Conservation (phyloP, 306 rosid species). For the Erythrophleum fordii region DNA sequence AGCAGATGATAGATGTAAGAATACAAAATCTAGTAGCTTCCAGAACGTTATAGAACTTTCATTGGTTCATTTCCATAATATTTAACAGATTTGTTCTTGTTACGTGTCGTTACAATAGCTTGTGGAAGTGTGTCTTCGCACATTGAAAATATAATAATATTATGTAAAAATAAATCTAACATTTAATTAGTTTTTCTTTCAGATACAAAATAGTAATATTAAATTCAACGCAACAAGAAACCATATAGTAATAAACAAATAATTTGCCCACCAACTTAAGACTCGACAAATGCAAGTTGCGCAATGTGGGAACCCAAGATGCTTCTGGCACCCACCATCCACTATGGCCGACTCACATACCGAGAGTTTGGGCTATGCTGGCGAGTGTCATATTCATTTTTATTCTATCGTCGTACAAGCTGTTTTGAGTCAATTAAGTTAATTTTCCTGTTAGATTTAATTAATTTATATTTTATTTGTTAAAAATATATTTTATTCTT, state of each 20-base stretch:
- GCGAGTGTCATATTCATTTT: neutral
- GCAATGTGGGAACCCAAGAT: neutral
- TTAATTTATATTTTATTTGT: too few species aligned
- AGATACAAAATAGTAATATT: neutral
- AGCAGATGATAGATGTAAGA: neutral
- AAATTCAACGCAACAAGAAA: neutral
- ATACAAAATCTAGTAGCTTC: conserved; percentile 33
- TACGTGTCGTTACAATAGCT: neutral
- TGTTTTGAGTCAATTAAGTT: too few species aligned
- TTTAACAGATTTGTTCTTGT: too few species aligned
- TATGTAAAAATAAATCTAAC: neutral
- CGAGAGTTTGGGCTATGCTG: neutral
- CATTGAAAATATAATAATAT: neutral
- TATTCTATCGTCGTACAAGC: neutral
- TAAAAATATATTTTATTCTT: too few species aligned
- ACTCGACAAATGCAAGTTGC: conserved; percentile 16
- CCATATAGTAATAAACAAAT: neutral
- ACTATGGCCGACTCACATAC: neutral
- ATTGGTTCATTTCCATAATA: neutral
- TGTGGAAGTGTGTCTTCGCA: neutral
- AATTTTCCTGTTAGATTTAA: too few species aligned
- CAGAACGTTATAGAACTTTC: conserved; percentile 31
- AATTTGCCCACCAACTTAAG: neutral
- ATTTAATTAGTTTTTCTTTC: neutral
- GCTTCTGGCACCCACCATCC: conserved; percentile 17